These are phyloP conservation scores for Suhomyces emberorum DNA, from an alignment of 805 yeast genomes.

Conservation along the genomic window DNA sequence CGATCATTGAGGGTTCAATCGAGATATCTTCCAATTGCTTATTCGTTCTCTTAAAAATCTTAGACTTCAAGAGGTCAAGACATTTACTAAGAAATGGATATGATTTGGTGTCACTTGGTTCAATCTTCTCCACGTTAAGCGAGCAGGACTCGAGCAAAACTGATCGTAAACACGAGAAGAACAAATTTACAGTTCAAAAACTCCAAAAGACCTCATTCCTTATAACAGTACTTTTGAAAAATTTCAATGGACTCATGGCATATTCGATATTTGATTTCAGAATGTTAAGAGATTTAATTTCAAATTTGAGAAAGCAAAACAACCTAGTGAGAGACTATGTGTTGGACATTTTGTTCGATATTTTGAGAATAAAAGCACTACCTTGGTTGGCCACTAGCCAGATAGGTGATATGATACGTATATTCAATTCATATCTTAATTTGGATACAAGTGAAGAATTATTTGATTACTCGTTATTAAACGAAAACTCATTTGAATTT, in stretches of 20 bases:
- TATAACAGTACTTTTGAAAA: constrained; percentile 58
- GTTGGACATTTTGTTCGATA: constrained; percentile 68
- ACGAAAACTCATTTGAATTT: constrained; percentile 37
- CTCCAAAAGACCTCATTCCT: constrained; percentile 60
- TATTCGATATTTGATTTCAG: constrained; percentile 55
- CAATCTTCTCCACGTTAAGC: constrained; percentile 64
- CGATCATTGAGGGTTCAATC: constrained; percentile 24
- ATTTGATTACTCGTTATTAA: neutral
- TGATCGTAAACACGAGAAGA: constrained; percentile 9
- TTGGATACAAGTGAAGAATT: constrained; percentile 9
- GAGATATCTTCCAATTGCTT: constrained; percentile 25
- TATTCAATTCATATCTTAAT: constrained; percentile 7
- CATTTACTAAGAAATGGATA: constrained; percentile 53
- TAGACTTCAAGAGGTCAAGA: constrained; percentile 57
- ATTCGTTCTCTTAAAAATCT: constrained; percentile 49
- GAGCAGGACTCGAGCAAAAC: constrained; percentile 8
- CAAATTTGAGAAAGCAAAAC: constrained; percentile 60
- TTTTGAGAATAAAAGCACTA: constrained; percentile 56
- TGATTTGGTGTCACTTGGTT: constrained; percentile 59
- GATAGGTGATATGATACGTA: constrained; percentile 19
- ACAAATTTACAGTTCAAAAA: constrained; percentile 36
- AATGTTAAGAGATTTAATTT: constrained; percentile 54
- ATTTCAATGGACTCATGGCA: constrained; percentile 73
- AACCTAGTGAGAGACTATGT: constrained; percentile 56
- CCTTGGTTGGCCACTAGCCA: constrained; percentile 43